A percentile compares a stretch with the other conserved stretches of the same genome.
phyloP scores from a whole-genome alignment of 2,329 filamentous ascomycete species.

The Ceratocystis huliohia region DNA sequence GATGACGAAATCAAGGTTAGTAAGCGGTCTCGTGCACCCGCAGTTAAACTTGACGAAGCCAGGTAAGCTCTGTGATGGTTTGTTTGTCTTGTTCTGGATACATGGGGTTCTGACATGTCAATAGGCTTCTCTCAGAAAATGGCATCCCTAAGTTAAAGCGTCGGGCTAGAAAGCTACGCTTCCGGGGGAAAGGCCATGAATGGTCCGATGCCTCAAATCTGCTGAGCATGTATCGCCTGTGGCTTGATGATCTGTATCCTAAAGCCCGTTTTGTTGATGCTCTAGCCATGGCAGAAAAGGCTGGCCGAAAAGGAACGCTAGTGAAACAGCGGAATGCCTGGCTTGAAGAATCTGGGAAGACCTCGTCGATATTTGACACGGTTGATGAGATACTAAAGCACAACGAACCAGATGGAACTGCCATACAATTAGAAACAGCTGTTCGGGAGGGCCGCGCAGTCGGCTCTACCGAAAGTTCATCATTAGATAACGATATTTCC shows the following conservation, averaged over 20 bases:
- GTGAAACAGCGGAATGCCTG: slow-evolving; percentile 63
- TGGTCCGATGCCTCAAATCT: slow-evolving; percentile 74
- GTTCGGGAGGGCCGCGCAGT: background rate
- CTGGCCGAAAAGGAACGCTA: slow-evolving; percentile 72
- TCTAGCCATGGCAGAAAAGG: slow-evolving; percentile 79
- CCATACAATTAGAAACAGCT: background rate
- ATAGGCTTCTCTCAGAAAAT: slow-evolving; percentile 63
- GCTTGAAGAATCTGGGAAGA: slow-evolving; percentile 61
- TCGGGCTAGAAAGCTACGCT: slow-evolving; percentile 56
- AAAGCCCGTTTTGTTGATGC: slow-evolving; percentile 90
- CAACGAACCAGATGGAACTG: slow-evolving; percentile 8
- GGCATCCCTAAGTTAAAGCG: slow-evolving; percentile 73
- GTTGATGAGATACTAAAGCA: slow-evolving; percentile 24
- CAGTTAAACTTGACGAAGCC: slow-evolving; percentile 76
- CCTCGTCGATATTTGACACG: slow-evolving; percentile 28
- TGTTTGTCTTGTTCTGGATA: background rate
- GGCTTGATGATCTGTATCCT: slow-evolving; percentile 92
- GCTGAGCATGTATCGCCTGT: slow-evolving; percentile 84
- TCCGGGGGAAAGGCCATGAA: slow-evolving; percentile 94
- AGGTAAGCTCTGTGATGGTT: slow-evolving; percentile 34
- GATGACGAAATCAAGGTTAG: slow-evolving; percentile 76
- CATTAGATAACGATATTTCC: slow-evolving; percentile 40
- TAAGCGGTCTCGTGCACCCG: slow-evolving; percentile 57
- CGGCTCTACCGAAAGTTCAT: background rate
- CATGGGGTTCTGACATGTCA: background rate